These are phyloP conservation scores for Dioszegia crocea DNA, from an alignment of 768 basidiomycete species.

Conservation along the genomic window DNA sequence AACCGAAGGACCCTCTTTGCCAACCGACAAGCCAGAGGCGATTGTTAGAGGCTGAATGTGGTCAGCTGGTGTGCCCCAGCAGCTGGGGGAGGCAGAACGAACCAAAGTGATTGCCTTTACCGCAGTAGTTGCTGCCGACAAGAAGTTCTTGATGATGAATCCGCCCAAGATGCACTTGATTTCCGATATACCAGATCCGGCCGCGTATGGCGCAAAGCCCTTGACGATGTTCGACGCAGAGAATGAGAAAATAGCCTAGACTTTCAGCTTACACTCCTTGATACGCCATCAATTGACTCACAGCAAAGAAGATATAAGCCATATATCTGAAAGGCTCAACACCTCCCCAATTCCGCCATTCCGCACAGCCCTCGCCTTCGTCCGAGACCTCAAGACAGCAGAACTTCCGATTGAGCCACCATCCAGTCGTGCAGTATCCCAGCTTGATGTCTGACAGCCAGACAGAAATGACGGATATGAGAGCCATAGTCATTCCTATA, in stretches of 20 bases:
- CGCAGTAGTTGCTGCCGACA: constrained; percentile 80
- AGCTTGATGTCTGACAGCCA: constrained; percentile 98
- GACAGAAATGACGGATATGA: constrained; percentile 90
- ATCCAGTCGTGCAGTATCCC: constrained; percentile 91
- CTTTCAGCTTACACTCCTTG: background rate
- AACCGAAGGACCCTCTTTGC: constrained; percentile 97
- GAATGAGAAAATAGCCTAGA: constrained; percentile 73
- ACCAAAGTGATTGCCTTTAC: constrained; percentile 94
- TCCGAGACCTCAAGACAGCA: constrained; percentile 92
- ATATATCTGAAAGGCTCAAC: constrained; percentile 64
- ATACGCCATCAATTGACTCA: constrained; percentile 52
- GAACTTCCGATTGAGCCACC: constrained; percentile 98
- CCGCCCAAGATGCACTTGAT: constrained; percentile 97
- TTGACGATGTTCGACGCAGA: constrained; percentile 83
- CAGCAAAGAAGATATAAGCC: constrained; percentile 83
- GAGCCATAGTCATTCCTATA: constrained; percentile 89
- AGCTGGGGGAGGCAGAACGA: constrained; percentile 41
- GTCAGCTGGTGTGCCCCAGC: background rate
- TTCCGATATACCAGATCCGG: constrained; percentile 96
- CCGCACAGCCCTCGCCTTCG: constrained; percentile 74
- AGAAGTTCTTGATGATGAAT: constrained; percentile 93
- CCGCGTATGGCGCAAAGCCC: constrained; percentile 86
- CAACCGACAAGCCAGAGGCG: constrained; percentile 92
- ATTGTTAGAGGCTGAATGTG: constrained; percentile 79
- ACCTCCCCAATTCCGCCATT: constrained; percentile 86